Evolutionary conservation across 2,329 filamentous ascomycete genomes (phyloP).

Genomic region (Calonectria henricotiae): DNA sequence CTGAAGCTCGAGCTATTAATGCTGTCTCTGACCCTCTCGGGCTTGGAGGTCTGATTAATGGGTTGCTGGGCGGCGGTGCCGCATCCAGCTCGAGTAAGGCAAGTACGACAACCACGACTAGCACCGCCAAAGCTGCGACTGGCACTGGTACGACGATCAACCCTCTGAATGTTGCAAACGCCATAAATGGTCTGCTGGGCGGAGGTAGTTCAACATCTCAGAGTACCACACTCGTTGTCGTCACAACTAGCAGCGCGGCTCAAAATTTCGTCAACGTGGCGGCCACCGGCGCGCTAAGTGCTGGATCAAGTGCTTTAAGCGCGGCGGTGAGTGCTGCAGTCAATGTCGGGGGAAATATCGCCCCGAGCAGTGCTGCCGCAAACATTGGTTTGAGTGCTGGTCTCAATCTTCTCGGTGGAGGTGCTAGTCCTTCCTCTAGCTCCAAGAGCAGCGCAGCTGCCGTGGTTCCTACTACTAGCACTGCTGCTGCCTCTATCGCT

Average conservation of each 20-base stretch:
- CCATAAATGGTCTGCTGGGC: conserved; percentile 6
- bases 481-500: not conserved
- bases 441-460: not conserved
- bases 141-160: not conserved
- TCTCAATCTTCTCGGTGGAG: not conserved
- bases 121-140: not conserved
- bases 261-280: not conserved
- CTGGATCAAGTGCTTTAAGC: not conserved
- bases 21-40: not conserved
- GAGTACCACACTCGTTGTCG: not conserved
- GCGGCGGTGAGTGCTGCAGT: not conserved
- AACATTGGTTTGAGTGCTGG: not conserved
- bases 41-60: not conserved
- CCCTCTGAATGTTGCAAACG: not conserved
- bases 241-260: not conserved
- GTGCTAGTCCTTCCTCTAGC: not conserved
- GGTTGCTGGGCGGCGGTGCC: not conserved
- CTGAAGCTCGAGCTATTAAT: conserved; percentile 15
- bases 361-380: not conserved
- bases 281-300: not conserved
- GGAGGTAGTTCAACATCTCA: not conserved
- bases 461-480: not conserved
- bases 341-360: not conserved
- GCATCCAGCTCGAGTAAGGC: conserved; percentile 6
- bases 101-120: not conserved